Percentiles rank a stretch among this genome's conserved stretches.
phyloP scores from a whole-genome alignment of 2,329 filamentous ascomycete genomes.

The Xylariaceae sp. region DNA sequence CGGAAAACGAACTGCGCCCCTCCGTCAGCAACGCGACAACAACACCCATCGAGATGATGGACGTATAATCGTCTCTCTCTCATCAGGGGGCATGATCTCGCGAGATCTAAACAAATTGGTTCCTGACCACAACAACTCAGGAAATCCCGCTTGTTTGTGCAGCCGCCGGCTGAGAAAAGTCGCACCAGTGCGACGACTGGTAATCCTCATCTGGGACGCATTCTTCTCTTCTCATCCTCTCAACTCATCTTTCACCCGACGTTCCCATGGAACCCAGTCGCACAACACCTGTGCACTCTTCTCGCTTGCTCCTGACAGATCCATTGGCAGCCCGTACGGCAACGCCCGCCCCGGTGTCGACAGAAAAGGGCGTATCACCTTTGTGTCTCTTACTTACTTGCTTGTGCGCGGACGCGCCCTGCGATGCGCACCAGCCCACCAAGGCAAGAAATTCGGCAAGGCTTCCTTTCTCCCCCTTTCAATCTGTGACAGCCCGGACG shows the following conservation, averaged over 20 bases:
- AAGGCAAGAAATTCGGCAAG: slow-evolving; percentile 1
- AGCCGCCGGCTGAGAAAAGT: slow-evolving; percentile 1
- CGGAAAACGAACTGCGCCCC: not conserved
- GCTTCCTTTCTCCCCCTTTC: slow-evolving; percentile 7
- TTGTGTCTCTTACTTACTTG: too few species aligned
- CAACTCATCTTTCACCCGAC: slow-evolving; percentile 6
- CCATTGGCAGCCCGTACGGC: not conserved
- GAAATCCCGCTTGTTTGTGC: slow-evolving; percentile 10
- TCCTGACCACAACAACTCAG: slow-evolving; percentile 1
- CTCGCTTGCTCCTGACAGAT: not conserved
- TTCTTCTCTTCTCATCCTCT: not conserved
- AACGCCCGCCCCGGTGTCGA: too few species aligned
- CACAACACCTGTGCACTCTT: slow-evolving; percentile 1
- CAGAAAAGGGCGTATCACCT: too few species aligned
- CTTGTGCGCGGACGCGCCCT: too few species aligned
- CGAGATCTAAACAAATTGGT: slow-evolving; percentile 1
- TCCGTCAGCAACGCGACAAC: not conserved
- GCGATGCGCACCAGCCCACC: too few species aligned
- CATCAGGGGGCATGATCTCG: slow-evolving; percentile 4
- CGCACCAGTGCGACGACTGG: slow-evolving; percentile 9
- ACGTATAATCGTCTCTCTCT: not conserved
- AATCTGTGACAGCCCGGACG: not conserved
- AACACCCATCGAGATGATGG: not conserved
- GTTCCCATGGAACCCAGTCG: slow-evolving; percentile 7
- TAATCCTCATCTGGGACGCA: slow-evolving; percentile 5